Evolutionary conservation across 805 yeast species (phyloP), one percentile per base, ranked within the genome.

Genomic region (Cyberlindnera saturnus): DNA sequence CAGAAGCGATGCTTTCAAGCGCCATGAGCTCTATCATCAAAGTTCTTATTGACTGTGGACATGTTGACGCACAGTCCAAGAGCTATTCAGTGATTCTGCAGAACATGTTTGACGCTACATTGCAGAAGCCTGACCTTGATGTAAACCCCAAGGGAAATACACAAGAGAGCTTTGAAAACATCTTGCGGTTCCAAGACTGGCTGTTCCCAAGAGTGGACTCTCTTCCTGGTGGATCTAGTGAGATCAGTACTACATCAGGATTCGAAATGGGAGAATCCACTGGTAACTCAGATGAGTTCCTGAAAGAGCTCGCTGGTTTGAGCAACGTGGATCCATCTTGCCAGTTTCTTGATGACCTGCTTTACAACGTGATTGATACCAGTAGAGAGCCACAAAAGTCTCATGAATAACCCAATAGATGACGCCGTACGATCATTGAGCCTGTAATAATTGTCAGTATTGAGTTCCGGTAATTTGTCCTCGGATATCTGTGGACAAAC

Each of bases 151-250:
- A 39, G 19, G 38, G 32, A 17, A 47, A 45, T n/a, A 41, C 44
- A 15, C 52, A 47, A 16, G 52, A 48, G n/a, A 52, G 44, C 35
- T 53, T 51, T 39, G 51, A 53, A 15, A 50, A 45, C 26, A 53
- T 55, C 13, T 30, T 53, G n/a, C 47, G 48, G 26, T 55, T 51
- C 39, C 57, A 54, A 32, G 61, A 57, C 26, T 54, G 58, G 59
- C 30, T 57, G 17, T 53, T 54, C 26, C 56, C 59, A 6, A 45
- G 38, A 15, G 26, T 50, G 13, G 52, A 46, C 9, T 32, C 20
- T n/a, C 39, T 36, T 3, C 23, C 39, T 28, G 33, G 32, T n/a
- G 33, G 33, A 5, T 29, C 39, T 16, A 34, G 26, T 34, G 37
- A 34, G 37, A 18, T 34, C 20, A 34, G 29, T 13, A 34, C 26